Base-by-base conservation (phyloP, 2,329 filamentous ascomycete genomes). In the Colletotrichum caudatum region DNA sequence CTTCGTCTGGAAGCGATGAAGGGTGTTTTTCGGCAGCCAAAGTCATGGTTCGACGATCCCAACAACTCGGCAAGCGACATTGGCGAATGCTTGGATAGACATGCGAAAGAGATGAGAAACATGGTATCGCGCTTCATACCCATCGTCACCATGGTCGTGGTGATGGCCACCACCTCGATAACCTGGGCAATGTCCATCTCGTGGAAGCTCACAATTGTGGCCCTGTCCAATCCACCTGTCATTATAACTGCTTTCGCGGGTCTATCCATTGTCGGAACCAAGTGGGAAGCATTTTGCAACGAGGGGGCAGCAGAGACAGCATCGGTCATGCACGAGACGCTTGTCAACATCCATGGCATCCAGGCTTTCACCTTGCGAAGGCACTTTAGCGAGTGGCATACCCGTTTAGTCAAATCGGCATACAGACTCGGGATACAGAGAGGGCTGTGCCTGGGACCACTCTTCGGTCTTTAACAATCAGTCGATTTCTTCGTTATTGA, bases 81-180 rank as follows among this genome's bases (percentile, higher is more conserved):
- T 53, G 90, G 87, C 0, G 90, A 93, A 72, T 92, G 88, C 56
- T 86, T 98, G 0, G 94, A 97, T 76, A 88, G 92, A 20, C 93
- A 94, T 76, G 93, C 92, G 0, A 94, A 98, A 78, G 94, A 97
- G 78, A 95, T 96, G 89, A 89, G 93, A 11, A 94, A 93, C 75
- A 83, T 98, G 0, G 86, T 97, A 0, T 92, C 93, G 2, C 89
- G 92, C 1, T 97, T 97, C 77, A 86, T 91, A 0, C 92, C 92
- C 1, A 89, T 92, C 64, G 80, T 92, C 0, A 84, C 95, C 18
- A 88, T 92, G 12, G 90, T 93, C 4, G 78, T 85, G 0, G 81
- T 89, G 63, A 95, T 97, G 86, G 48, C 93, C 23, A 68, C 82
- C 0, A 87, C 92, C n/a, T 90, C 93, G 0, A 76, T 96, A 8